Base-by-base conservation (phyloP, 768 basidiomycete genomes). In the Saitozyma sp. region DNA sequence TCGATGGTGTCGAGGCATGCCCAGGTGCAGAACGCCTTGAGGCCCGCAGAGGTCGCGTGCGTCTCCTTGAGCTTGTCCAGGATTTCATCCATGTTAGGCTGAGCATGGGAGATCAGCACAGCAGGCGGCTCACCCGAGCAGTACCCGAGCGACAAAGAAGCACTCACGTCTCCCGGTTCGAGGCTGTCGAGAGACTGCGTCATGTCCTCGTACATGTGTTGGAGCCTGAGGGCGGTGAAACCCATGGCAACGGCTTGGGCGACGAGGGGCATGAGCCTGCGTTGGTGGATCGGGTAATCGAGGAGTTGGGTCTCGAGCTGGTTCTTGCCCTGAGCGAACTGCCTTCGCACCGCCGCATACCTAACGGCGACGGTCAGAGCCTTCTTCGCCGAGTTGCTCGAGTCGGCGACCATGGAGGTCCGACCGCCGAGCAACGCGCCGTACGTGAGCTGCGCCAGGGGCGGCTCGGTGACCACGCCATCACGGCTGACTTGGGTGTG, bases 11-110 rank as follows among this genome's bases (percentile, higher is more conserved):
- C 79, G 42, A 82, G 68, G 48, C 78, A 79, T n/a, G 71, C 73
- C 82, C 82, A 82, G 0, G 82, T 82, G 65, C 80, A 82, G 73
- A 82, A 82, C 8, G 82, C 78, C 71, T 82, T 82, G 19, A 82
- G 69, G 1, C 81, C 82, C 0, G 82, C 81, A 8, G 79, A 80
- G 0, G 82, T 82, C 8, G 81, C 80, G 60, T 82, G 82, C 14
- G 80, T 81, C 68, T 82, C 82, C 65, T 82, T 82, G 58, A 82
- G 71, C 72, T 80, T 82, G 48, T 81, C 80, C 17, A 82, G 72
- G 17, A 80, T 78, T 8, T 76, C 78, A 45, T 69, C 63, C 4
- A 78, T 63, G 56, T 80, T 79, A 0, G 78, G 78, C 74, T 78
- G 54, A n/a, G n/a, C n/a, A n/a, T n/a, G n/a, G 6, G 42, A 8